Evolutionary conservation across 176 grass and related monocot genomes (phyloP).

Genomic region (Cenchrus purpureus): DNA sequence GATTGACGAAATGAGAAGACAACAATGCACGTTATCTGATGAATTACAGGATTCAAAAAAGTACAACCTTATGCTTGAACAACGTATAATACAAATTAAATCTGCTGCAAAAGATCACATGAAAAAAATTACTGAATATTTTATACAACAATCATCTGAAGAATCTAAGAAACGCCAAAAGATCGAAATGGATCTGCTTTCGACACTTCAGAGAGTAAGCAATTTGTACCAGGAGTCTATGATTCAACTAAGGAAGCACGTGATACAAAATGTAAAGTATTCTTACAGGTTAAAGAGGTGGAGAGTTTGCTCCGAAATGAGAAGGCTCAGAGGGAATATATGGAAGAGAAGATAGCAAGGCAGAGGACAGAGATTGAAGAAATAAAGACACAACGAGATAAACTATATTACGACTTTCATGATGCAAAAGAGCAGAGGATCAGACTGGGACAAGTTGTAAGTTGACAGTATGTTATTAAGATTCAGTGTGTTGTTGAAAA

Average conservation of each 20-base stretch:
- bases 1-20: conserved; percentile 43
- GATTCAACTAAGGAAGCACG: conserved; percentile 7
- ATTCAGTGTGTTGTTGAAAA: conserved; percentile 38
- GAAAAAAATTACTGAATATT: conserved; percentile 38
- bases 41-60: conserved; percentile 37
- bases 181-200: conserved; percentile 37
- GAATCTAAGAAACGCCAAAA: conserved; percentile 38
- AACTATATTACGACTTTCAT: conserved; percentile 48
- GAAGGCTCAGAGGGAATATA: conserved; percentile 51
- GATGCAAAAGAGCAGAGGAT: conserved; percentile 43
- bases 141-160: conserved; percentile 28
- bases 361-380: conserved; percentile 54
- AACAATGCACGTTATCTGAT: conserved; percentile 1
- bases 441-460: conserved; percentile 42
- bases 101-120: conserved; percentile 28
- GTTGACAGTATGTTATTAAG: conserved; percentile 17
- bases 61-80: conserved; percentile 36
- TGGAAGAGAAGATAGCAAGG: conserved; percentile 50
- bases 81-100: conserved; percentile 34
- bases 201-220: conserved; percentile 42
- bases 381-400: conserved; percentile 41
- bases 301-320: conserved; percentile 61
- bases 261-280: conserved; percentile 20
- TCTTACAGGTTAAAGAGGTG: conserved; percentile 53
- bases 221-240: background rate